Base-by-base conservation (phyloP, 495 filamentous ascomycete genomes). In the Penicillium nucicola region DNA sequence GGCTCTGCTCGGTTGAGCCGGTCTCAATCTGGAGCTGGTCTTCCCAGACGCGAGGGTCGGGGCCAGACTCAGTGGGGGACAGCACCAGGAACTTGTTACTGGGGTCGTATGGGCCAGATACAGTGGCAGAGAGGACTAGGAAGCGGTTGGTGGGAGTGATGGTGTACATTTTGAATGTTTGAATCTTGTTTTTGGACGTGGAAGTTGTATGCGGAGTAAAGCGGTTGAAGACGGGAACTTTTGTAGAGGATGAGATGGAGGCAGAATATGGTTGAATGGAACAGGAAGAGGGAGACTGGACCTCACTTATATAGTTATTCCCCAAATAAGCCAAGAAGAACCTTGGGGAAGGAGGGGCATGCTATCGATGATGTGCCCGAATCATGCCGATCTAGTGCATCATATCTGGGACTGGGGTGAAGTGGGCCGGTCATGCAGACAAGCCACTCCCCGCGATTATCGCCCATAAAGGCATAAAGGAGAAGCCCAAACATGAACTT, bases 151-250 rank as follows among this genome's bases (percentile, higher is more conserved):
- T 58, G 50, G 69, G 53, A 49, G 68, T 68, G 50, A 61, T 41
- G 57, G 67, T 58, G 60, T 68, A 68, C 70, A 74, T 74, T 56
- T 55, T 70, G 57, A n/a, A n/a, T n/a, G n/a, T n/a, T n/a, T 43
- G 44, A 14, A 37, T 46, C 46, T 45, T 34, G 25, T 23, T 45
- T 47, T 45, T 47, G 45, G 36, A 30, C 54, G 49, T 40, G 38
- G 10, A 31, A 48, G 25, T 43, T 31, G 39, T 30, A 22, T 47
- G 25, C 36, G 50, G 32, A 38, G 35, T 25, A 30, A 17, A 7
- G 35, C 41, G 41, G 45, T 19, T 38, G 44, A 34, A 54, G 45
- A 33, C 31, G 30, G 45, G 43, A 46, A 20, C 30, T 52, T 34
- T 42, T 28, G 25, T 28, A 28, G 25, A 28, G 10, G 28, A 28